Conservation (phyloP, 441 rosid species). For the Rhodomyrtus psidioides region DNA sequence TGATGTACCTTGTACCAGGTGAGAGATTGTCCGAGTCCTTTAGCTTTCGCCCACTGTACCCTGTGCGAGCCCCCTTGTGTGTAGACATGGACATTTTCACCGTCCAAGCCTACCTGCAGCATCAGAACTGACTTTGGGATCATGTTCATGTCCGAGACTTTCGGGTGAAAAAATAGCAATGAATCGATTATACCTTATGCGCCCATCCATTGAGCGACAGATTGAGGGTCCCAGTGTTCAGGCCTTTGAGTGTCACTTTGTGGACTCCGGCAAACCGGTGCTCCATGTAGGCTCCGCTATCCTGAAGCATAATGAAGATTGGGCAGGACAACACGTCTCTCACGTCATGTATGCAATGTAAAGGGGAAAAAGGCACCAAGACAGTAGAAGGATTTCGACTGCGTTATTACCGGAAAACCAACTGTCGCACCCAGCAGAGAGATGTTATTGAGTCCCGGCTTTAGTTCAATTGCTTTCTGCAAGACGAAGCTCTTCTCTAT, state of each 20-base stretch:
- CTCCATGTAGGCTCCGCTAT: background rate
- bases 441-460: slow-evolving; percentile 36
- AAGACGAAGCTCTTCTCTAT: slow-evolving; percentile 59
- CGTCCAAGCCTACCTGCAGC: slow-evolving; percentile 32
- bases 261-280: background rate
- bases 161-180: background rate
- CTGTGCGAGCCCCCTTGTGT: slow-evolving; percentile 16
- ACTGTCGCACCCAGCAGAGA: slow-evolving; percentile 28
- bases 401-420: slow-evolving; percentile 50
- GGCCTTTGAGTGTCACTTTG: background rate
- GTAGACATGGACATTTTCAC: slow-evolving; percentile 21
- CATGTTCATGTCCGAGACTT: background rate
- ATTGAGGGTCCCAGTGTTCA: slow-evolving; percentile 4
- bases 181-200: background rate
- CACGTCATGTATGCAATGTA: background rate
- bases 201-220: slow-evolving; percentile 2
- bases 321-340: background rate
- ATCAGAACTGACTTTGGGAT: background rate
- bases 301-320: background rate
- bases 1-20: slow-evolving; percentile 29
- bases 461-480: slow-evolving; percentile 24
- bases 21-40: slow-evolving; percentile 14
- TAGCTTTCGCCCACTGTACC: slow-evolving; percentile 24
- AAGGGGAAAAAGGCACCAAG: background rate
- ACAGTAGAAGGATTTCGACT: background rate